A percentile compares a stretch with the other conserved stretches of the same genome.
Conservation (phyloP, 371 early-diverging fungal species). For the Mortierella sp. region DNA sequence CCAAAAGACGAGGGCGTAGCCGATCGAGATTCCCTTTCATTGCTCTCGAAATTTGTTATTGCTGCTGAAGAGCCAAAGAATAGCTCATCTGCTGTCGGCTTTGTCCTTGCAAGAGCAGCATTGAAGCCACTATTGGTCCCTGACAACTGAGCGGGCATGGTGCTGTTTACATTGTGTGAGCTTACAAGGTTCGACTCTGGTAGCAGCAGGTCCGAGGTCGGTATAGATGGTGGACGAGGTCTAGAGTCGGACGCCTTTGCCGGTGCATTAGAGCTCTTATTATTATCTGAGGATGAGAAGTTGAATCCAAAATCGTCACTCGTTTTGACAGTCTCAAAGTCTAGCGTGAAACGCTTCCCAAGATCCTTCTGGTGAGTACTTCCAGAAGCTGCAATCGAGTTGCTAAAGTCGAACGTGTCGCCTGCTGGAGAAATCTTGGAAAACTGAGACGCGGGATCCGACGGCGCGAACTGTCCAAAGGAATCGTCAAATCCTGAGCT, state of each 20-base stretch:
- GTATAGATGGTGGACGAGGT: slow-evolving; percentile 23
- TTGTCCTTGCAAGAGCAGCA: background rate
- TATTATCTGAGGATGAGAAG: slow-evolving; percentile 2
- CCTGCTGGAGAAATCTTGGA: slow-evolving; percentile 32
- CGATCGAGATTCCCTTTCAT: slow-evolving; percentile 8
- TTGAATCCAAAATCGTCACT: slow-evolving; percentile 41
- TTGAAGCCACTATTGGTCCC: slow-evolving; percentile 7
- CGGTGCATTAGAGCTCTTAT: background rate
- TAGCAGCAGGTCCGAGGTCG: slow-evolving; percentile 1
- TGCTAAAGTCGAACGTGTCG: slow-evolving; percentile 43
- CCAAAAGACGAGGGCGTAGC: slow-evolving; percentile 26
- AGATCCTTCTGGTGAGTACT: slow-evolving; percentile 5
- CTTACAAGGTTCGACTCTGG: slow-evolving; percentile 1
- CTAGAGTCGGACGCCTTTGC: background rate
- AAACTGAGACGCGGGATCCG: slow-evolving; percentile 34
- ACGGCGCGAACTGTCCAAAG: slow-evolving; percentile 30
- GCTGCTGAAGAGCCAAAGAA: slow-evolving; percentile 26
- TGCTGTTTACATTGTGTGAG: background rate
- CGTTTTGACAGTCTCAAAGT: slow-evolving; percentile 10
- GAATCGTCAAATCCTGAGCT: slow-evolving; percentile 51
- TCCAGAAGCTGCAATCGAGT: slow-evolving; percentile 5
- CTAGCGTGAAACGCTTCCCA: slow-evolving; percentile 30
- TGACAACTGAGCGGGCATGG: slow-evolving; percentile 25
- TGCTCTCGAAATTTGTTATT: slow-evolving; percentile 17
- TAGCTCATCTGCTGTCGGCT: slow-evolving; percentile 34